Base-by-base conservation (phyloP, 495 filamentous ascomycete species). In the Trichoderma gamsii region DNA sequence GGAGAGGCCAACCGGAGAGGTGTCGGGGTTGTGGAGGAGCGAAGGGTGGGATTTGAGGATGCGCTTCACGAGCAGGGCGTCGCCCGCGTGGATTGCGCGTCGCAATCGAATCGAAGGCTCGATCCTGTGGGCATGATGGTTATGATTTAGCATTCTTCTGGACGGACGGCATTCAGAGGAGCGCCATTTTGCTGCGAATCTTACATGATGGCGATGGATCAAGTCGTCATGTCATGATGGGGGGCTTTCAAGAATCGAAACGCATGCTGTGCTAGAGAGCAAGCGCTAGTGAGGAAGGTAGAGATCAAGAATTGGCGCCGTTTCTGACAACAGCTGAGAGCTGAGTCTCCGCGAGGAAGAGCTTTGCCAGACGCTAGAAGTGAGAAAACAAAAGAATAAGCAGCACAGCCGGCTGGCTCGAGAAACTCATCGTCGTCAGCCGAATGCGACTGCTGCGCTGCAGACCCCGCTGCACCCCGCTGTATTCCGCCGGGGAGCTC, bases 11-110 rank as follows among this genome's bases (percentile, higher is more conserved):
- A 74, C 79, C 29, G 74, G 73, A 8, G 80, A 79, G 73, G 83
- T 81, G 75, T 92, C 89, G 1, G 90, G 89, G 75, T 92, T 91
- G 72, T 86, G 85, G n/a, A 95, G 81, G 67, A 86, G 82, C 65
- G 76, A 70, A 0, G 87, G 89, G 72, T 92, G 84, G 72, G 87
- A 88, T 67, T 82, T 82, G 66, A 93, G 81, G 74, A 95, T 90
- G 75, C 91, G 89, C 69, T 82, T 76, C 69, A 90, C 89, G 66
- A 93, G 88, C 69, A 82, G 76, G 69, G 90, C 79, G 78, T 93
- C 89, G 73, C 87, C 84, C 69, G 84, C 80, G 74, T 86, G 83
- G 73, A 96, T 92, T 29, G 91, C 90, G 66, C 88, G 85, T 69
- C 88, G 88, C 56, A 90, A 82, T 67, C 89, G 84, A 75, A 87